phyloP scores from a whole-genome alignment of 345 rosid species.

The Gossypium stocksii region DNA sequence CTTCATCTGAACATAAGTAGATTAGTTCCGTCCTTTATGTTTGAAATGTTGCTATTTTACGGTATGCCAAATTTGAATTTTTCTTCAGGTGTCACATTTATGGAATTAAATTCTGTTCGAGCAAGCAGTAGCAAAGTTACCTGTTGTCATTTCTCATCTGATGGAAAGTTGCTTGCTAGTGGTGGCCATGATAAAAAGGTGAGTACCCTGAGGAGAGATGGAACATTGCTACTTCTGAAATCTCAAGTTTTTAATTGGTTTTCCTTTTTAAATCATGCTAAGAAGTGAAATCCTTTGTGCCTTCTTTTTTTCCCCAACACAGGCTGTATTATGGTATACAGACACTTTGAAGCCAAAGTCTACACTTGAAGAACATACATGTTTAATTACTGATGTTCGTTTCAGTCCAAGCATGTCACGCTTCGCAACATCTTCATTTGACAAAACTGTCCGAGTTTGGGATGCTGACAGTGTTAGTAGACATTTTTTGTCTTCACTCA shows the following conservation, averaged over 20 bases:
- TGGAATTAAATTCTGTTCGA: constrained; percentile 58
- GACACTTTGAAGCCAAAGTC: constrained; percentile 69
- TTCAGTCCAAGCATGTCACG: constrained; percentile 88
- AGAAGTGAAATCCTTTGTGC: constrained; percentile 6
- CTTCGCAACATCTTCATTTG: constrained; percentile 93
- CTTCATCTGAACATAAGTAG: background rate
- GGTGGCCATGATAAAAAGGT: constrained; percentile 99
- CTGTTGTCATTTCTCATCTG: constrained; percentile 93
- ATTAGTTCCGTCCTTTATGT: constrained; percentile 2
- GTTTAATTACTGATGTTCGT: constrained; percentile 84
- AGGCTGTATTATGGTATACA: constrained; percentile 87
- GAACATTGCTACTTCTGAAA: background rate
- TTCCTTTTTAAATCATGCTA: background rate
- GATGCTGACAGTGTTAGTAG: constrained; percentile 86
- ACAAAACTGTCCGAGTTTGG: constrained; percentile 98
- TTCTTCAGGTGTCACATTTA: constrained; percentile 64
- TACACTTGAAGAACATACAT: constrained; percentile 78
- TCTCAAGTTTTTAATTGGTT: background rate
- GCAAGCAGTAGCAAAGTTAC: constrained; percentile 79
- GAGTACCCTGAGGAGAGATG: constrained; percentile 16
- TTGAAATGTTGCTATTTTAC: constrained; percentile 10
- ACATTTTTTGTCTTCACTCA: background rate
- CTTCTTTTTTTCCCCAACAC: constrained; percentile 17
- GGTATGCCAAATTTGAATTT: constrained; percentile 12
- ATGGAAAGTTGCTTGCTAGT: constrained; percentile 92